Conservation (phyloP, 768 basidiomycete species). For the Pholiota conissans region DNA sequence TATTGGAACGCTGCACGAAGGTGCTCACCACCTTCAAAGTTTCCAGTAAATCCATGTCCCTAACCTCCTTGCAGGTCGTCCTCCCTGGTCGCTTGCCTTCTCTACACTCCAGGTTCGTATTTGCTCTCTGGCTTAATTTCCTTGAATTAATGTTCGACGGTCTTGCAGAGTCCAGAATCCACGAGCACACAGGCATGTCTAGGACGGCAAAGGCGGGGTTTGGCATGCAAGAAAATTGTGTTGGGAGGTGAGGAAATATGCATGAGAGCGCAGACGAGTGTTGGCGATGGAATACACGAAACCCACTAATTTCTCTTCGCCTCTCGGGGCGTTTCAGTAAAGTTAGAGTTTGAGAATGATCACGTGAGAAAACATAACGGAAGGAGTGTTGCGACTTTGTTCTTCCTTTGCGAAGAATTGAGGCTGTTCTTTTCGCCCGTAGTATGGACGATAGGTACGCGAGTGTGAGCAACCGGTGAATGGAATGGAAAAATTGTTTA, state of each 20-base stretch:
- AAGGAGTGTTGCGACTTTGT: background rate
- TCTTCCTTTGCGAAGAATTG: too few relatives aligned
- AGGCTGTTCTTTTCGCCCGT: too few relatives aligned
- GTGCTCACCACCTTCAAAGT: background rate
- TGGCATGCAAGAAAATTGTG: background rate
- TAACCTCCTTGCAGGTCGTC: background rate
- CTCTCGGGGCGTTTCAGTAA: constrained; percentile 8
- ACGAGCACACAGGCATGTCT: background rate
- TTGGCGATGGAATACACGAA: background rate
- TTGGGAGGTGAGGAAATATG: background rate
- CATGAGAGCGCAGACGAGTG: background rate
- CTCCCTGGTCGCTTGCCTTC: background rate
- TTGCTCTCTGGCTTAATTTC: background rate
- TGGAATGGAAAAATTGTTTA: background rate
- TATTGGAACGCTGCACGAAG: background rate
- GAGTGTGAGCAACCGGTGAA: too few relatives aligned
- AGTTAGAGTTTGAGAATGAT: constrained; percentile 19
- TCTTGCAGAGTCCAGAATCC: background rate
- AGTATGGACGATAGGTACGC: too few relatives aligned
- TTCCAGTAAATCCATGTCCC: background rate
- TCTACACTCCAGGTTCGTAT: background rate
- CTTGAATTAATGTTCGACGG: background rate
- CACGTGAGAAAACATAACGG: constrained; percentile 14
- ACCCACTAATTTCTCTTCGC: background rate
- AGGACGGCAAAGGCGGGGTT: background rate